Conservation (phyloP, 192 early-diverging fungal genomes). For the Mortierella alpina region DNA sequence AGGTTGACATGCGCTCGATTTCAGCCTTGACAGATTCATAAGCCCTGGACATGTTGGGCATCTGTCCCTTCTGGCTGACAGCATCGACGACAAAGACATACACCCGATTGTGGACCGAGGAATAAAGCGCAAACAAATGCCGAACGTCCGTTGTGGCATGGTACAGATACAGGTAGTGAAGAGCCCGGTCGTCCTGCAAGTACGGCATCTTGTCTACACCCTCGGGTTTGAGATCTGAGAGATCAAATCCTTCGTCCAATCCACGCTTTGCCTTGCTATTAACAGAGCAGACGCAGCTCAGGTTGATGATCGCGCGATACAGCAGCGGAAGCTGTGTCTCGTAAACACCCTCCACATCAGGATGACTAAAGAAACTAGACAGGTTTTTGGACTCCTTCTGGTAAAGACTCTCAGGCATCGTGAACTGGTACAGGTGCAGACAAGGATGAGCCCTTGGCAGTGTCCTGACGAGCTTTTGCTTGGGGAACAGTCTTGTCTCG, state of each 20-base stretch:
- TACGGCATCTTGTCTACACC: constrained; percentile 42
- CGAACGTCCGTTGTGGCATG: constrained; percentile 72
- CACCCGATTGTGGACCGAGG: constrained; percentile 64
- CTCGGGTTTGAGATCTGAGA: constrained; percentile 57
- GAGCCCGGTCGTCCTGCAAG: constrained; percentile 39
- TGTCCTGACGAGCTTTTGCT: constrained; percentile 59
- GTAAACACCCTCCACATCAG: constrained; percentile 92
- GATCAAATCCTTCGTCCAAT: constrained; percentile 60
- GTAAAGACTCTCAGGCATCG: constrained; percentile 85
- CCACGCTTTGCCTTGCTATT: constrained; percentile 21
- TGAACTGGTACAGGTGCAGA: constrained; percentile 81
- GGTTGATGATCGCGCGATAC: constrained; percentile 81
- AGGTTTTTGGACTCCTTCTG: constrained; percentile 78
- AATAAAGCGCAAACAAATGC: constrained; percentile 78
- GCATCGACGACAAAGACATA: constrained; percentile 84
- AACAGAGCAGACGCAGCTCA: constrained; percentile 74
- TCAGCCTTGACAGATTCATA: constrained; percentile 70
- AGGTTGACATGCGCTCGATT: constrained; percentile 39
- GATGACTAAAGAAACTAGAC: constrained; percentile 84
- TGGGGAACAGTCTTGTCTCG: constrained; percentile 33
- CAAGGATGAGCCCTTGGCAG: constrained; percentile 83
- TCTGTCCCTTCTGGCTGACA: constrained; percentile 43
- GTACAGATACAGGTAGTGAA: constrained; percentile 81
- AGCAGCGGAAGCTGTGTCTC: constrained; percentile 88
- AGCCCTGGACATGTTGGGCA: constrained; percentile 52